Conservation (phyloP, 2,329 filamentous ascomycete species). For the Diaporthe sp. region DNA sequence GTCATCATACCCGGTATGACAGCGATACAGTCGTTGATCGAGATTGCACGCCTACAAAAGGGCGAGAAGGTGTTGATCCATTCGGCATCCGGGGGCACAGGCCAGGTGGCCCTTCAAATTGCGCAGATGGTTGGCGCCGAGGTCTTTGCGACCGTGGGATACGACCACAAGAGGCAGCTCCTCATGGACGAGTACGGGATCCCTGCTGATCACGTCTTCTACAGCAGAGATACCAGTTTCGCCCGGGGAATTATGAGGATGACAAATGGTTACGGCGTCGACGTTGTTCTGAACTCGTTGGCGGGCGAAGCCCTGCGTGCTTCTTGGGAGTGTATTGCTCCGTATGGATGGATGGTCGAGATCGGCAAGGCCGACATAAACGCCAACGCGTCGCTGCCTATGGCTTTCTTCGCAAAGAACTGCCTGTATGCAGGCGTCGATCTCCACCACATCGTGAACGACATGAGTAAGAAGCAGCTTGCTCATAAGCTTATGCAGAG, state of each 20-base stretch:
- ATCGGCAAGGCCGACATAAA: conserved; percentile 59
- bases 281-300: neutral
- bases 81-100: conserved; percentile 56
- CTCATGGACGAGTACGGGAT: neutral
- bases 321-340: conserved; percentile 59
- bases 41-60: conserved; percentile 46
- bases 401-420: conserved; percentile 57
- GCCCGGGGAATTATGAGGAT: neutral
- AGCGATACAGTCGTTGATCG: conserved; percentile 56
- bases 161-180: neutral
- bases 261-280: conserved; percentile 32
- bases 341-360: conserved; percentile 59
- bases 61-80: conserved; percentile 57
- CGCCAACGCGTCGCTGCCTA: conserved; percentile 54
- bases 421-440: conserved; percentile 52
- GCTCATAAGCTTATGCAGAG: conserved; percentile 17
- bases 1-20: conserved; percentile 1
- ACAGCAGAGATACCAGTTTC: conserved; percentile 13
- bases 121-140: conserved; percentile 52
- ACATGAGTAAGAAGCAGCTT: conserved; percentile 10
- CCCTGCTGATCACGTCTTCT: neutral
- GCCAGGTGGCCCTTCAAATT: conserved; percentile 57
- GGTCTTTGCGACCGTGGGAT: conserved; percentile 55
- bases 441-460: conserved; percentile 35
- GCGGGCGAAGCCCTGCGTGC: conserved; percentile 54